phyloP scores from a whole-genome alignment of 2,329 filamentous ascomycete genomes.

The Coniochaeta hoffmannii region DNA sequence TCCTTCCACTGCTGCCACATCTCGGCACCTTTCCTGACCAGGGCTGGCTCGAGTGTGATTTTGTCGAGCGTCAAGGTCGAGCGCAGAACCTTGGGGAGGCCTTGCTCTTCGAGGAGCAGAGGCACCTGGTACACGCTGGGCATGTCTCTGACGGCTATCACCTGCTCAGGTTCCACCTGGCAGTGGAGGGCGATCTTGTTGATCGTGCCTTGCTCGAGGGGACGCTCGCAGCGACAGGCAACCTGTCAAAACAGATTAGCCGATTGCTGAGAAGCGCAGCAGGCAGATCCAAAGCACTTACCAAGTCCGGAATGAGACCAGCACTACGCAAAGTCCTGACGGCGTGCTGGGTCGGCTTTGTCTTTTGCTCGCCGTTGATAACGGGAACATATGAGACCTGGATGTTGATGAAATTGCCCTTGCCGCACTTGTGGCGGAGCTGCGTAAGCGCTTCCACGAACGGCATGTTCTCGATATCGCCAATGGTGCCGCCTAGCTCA shows the following conservation, averaged over 20 bases:
- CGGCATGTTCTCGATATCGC: slow-evolving; percentile 80
- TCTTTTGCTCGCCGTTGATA: slow-evolving; percentile 70
- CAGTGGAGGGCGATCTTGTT: slow-evolving; percentile 87
- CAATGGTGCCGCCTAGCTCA: slow-evolving; percentile 24
- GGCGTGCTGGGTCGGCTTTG: slow-evolving; percentile 90
- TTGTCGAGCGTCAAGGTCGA: slow-evolving; percentile 58
- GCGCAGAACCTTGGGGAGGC: slow-evolving; percentile 60
- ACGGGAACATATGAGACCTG: slow-evolving; percentile 85
- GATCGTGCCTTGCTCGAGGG: slow-evolving; percentile 66
- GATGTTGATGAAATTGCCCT: slow-evolving; percentile 79
- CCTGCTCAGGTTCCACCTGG: slow-evolving; percentile 77
- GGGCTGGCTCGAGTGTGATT: slow-evolving; percentile 40
- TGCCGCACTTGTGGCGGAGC: slow-evolving; percentile 63
- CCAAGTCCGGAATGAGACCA: slow-evolving; percentile 64
- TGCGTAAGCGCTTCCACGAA: slow-evolving; percentile 85
- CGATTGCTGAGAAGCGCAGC: slow-evolving; percentile 4
- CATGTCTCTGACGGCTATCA: slow-evolving; percentile 85
- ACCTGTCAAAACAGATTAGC: slow-evolving; percentile 47
- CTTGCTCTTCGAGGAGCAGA: slow-evolving; percentile 79
- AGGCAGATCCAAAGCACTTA: slow-evolving; percentile 25
- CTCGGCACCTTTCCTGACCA: slow-evolving; percentile 54
- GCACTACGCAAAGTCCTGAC: slow-evolving; percentile 78
- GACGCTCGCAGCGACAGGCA: slow-evolving; percentile 80
- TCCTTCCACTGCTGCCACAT: slow-evolving; percentile 75
- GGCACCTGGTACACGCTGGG: slow-evolving; percentile 91